A percentile compares a stretch with the other conserved stretches of the same genome.
phyloP scores from a whole-genome alignment of 2,329 filamentous ascomycete species.

The Clarireedia sp. region DNA sequence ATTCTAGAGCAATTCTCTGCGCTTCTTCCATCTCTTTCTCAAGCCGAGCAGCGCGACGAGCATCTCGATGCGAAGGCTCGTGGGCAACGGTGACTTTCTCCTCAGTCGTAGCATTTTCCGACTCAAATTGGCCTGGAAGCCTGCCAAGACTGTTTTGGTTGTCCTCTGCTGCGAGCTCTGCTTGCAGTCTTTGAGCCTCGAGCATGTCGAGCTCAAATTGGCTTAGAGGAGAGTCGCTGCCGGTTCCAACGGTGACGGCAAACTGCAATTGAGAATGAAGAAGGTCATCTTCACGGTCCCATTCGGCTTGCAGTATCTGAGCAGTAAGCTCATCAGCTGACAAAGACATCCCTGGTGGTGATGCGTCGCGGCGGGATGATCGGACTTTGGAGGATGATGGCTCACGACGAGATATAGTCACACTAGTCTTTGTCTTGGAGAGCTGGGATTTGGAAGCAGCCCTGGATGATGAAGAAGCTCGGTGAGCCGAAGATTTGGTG shows the following conservation, averaged over 20 bases:
- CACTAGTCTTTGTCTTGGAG: neutral
- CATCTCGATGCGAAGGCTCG: neutral
- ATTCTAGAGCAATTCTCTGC: slow-evolving; percentile 4
- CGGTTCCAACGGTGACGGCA: neutral
- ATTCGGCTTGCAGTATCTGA: slow-evolving; percentile 5
- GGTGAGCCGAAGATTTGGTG: neutral
- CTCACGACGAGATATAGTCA: neutral
- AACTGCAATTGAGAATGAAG: slow-evolving; percentile 3
- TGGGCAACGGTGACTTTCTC: neutral
- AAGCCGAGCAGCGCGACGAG: neutral
- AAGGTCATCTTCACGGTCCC: slow-evolving; percentile 6
- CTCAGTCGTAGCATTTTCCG: neutral
- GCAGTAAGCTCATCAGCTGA: slow-evolving; percentile 4
- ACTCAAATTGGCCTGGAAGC: neutral
- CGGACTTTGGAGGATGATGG: neutral
- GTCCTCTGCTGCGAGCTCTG: neutral
- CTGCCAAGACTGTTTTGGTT: neutral
- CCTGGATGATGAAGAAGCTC: neutral
- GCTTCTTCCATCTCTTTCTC: slow-evolving; percentile 4
- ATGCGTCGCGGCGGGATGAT: neutral
- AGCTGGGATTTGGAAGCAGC: neutral
- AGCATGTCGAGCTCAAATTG: slow-evolving; percentile 4
- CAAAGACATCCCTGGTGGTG: neutral
- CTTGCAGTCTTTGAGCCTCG: slow-evolving; percentile 8
- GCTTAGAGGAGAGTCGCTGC: neutral